Evolutionary conservation across 768 basidiomycete species (phyloP).

Genomic region (Panus rudis): DNA sequence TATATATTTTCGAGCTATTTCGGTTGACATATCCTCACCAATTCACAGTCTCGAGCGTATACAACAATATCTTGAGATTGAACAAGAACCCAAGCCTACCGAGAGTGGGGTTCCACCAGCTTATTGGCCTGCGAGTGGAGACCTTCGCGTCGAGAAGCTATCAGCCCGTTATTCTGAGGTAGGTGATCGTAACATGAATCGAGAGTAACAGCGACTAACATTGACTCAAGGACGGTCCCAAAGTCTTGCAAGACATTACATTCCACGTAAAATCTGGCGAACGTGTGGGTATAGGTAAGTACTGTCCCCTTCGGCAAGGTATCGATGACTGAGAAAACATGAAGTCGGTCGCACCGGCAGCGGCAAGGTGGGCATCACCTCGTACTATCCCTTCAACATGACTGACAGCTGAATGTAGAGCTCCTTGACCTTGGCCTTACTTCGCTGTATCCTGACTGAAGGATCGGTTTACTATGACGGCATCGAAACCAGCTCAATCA

Average conservation of each 20-base stretch:
- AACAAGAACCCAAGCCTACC: constrained; percentile 41
- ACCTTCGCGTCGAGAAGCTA: constrained; percentile 42
- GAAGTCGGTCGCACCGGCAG: constrained; percentile 54
- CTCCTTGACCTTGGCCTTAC: constrained; percentile 43
- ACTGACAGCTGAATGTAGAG: constrained; percentile 22
- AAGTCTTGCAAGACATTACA: constrained; percentile 45
- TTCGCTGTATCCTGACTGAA: constrained; percentile 49
- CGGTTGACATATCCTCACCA: neutral
- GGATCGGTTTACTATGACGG: constrained; percentile 49
- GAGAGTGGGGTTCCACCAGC: constrained; percentile 44
- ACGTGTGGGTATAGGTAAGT: constrained; percentile 46
- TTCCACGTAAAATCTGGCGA: constrained; percentile 49
- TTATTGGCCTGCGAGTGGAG: constrained; percentile 56
- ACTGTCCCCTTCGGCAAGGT: neutral
- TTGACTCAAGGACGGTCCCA: constrained; percentile 40
- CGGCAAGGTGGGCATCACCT: constrained; percentile 31
- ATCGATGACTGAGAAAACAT: constrained; percentile 1
- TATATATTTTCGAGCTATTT: constrained; percentile 24
- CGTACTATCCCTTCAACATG: constrained; percentile 6
- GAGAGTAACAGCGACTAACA: neutral
- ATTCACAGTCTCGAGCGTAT: constrained; percentile 41
- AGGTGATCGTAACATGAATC: neutral
- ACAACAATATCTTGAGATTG: constrained; percentile 45
- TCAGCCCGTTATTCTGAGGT: constrained; percentile 41
- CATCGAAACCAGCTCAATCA: constrained; percentile 36